Evolutionary conservation across 345 rosid genomes (phyloP), one percentile per base, ranked within the genome.

Genomic region (Hypericum perforatum): DNA sequence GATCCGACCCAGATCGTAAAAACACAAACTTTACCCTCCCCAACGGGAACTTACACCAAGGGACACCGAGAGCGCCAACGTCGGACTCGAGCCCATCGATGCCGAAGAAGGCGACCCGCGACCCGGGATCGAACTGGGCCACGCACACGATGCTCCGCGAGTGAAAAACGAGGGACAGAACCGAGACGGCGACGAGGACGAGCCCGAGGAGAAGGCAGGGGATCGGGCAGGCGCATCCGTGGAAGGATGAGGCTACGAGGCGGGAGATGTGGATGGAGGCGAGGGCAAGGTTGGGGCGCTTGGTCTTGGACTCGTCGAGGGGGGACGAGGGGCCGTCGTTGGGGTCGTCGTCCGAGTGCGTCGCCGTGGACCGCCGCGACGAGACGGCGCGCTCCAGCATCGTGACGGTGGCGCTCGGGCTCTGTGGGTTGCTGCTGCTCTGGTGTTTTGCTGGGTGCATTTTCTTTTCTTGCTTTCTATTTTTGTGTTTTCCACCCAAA

Each of bases 1-100:
- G 62, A 62, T 67, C 63, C 46, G 32, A 44, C 22, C 56, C 52
- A 48, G 0, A 22, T 22, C 32, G 32, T 22, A 22, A 22, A 22
- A 22, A 4, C 1, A 1, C 32, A 4, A 22, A 22, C 32, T 22
- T 22, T n/a, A n/a, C n/a, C n/a, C n/a, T n/a, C n/a, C n/a, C n/a
- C n/a, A n/a, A n/a, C n/a, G n/a, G 41, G 54, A 14, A 49, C 97
- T 82, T 85, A 92, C 99, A 92, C 95, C 99, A 94, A 70, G 99
- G 99, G 62, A 86, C 99, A 57, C 99, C 99, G 12, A 94, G 84
- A 61, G 71, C 72, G 13, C 95, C 99, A 60, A 94, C 89, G 58
- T 89, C 95, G 16, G 94, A 85, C 49, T 80, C 97, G 45, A 84
- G 73, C 3, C 91, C 95, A 36, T 86, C 95, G 38, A 82, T 52